A percentile compares a stretch with the other conserved stretches of the same genome.
Evolutionary conservation across 2,329 filamentous ascomycete species (phyloP).

Genomic region (Cladophialophora yegresii): DNA sequence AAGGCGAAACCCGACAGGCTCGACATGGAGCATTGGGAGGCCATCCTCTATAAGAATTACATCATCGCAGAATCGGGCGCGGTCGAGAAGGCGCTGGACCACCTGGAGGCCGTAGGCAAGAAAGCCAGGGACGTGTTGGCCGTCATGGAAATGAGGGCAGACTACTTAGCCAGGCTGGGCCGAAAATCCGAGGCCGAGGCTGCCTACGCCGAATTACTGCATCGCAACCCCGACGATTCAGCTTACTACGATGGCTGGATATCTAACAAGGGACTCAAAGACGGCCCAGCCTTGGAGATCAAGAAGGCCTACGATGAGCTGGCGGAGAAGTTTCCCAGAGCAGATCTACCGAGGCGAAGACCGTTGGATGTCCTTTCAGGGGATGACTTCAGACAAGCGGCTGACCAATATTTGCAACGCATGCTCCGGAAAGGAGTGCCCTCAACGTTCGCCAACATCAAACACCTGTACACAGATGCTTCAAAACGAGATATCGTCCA

Average conservation of each 20-base stretch:
- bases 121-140: conserved; percentile 79
- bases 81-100: conserved; percentile 77
- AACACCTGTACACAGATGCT: conserved; percentile 79
- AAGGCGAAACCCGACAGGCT: conserved; percentile 71
- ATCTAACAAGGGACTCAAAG: conserved; percentile 64
- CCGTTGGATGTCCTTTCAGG: conserved; percentile 86
- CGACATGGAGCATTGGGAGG: conserved; percentile 92
- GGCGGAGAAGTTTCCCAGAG: conserved; percentile 75
- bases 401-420: conserved; percentile 73
- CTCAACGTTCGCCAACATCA: conserved; percentile 94
- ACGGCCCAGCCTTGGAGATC: conserved; percentile 62
- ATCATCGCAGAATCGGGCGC: conserved; percentile 91
- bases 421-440: conserved; percentile 93
- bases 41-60: conserved; percentile 89
- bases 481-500: conserved; percentile 77
- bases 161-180: conserved; percentile 77
- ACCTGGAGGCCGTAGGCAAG: conserved; percentile 77
- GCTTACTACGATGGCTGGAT: conserved; percentile 81
- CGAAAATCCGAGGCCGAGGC: conserved; percentile 76
- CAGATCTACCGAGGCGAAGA: conserved; percentile 81
- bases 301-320: conserved; percentile 81
- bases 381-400: conserved; percentile 76
- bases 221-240: conserved; percentile 84
- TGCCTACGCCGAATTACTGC: conserved; percentile 77
- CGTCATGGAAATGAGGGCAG: conserved; percentile 80